Conservation (phyloP, 176 grass and related monocot genomes). For the Avena atlantica region DNA sequence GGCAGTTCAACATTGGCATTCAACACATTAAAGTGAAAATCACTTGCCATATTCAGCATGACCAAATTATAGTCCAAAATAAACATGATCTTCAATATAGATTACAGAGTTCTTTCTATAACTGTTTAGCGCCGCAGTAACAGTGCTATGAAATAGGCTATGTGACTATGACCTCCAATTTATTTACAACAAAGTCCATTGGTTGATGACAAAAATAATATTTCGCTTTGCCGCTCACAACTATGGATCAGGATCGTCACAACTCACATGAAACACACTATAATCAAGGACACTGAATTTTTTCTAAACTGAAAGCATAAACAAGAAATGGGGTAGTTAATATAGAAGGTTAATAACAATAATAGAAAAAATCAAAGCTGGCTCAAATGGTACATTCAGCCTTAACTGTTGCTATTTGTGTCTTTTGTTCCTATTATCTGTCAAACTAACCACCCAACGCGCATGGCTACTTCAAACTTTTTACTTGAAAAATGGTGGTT, state of each 20-base stretch:
- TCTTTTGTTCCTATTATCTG: slow-evolving; percentile 58
- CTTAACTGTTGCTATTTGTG: slow-evolving; percentile 87
- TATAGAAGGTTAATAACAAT: background rate
- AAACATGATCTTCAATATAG: slow-evolving; percentile 10
- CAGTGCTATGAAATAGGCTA: background rate
- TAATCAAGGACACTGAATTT: background rate
- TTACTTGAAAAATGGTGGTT: too few relatives aligned
- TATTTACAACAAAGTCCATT: background rate
- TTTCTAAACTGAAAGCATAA: slow-evolving; percentile 20
- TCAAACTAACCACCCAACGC: too few relatives aligned
- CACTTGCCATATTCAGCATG: background rate
- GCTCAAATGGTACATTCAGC: slow-evolving; percentile 60
- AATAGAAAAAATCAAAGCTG: background rate
- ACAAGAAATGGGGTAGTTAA: background rate
- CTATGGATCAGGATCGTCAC: background rate
- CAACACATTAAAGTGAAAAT: background rate
- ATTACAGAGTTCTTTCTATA: background rate
- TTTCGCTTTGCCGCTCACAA: background rate
- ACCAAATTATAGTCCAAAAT: background rate
- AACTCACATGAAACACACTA: background rate
- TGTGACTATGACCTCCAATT: slow-evolving; percentile 14
- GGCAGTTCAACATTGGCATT: background rate
- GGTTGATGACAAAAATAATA: background rate
- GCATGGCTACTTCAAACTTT: too few relatives aligned
- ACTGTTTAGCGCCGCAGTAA: background rate